Evolutionary conservation across 179 eudicot genomes (phyloP).

Genomic region (Drosera spatulata): DNA sequence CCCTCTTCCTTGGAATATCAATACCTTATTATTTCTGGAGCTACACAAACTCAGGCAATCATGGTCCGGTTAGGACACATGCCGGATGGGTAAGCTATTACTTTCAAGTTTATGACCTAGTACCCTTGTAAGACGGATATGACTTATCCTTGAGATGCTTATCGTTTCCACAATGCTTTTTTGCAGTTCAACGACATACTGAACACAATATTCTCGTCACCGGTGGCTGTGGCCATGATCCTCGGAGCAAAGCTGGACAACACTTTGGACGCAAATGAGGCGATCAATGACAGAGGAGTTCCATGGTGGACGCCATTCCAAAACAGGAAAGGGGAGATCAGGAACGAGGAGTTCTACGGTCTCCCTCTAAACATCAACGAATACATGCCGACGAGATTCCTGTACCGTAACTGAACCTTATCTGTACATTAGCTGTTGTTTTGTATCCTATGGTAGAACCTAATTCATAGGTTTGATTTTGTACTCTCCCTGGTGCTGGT

Average conservation of each 20-base stretch:
- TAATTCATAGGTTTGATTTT: too few relatives aligned
- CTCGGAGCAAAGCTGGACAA: slow-evolving; percentile 64
- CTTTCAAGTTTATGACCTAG: too few relatives aligned
- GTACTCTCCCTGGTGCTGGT: too few relatives aligned
- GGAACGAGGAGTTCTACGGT: slow-evolving; percentile 87
- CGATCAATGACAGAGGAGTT: slow-evolving; percentile 56
- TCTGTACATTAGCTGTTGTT: too few relatives aligned
- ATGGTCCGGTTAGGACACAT: slow-evolving; percentile 67
- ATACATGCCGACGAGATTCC: slow-evolving; percentile 68
- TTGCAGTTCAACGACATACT: slow-evolving; percentile 84
- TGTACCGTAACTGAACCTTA: slow-evolving; percentile 2
- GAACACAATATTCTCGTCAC: slow-evolving; percentile 76
- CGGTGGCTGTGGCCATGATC: slow-evolving; percentile 74
- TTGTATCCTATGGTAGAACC: too few relatives aligned
- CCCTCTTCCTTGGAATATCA: slow-evolving; percentile 89
- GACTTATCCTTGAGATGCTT: too few relatives aligned
- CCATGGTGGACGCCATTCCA: slow-evolving; percentile 92
- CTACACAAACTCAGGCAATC: slow-evolving; percentile 34
- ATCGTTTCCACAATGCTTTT: not conserved
- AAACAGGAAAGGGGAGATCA: slow-evolving; percentile 53
- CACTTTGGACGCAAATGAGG: slow-evolving; percentile 48
- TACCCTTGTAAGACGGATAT: too few relatives aligned
- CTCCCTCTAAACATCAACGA: slow-evolving; percentile 66
- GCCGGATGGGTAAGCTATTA: slow-evolving; percentile 76
- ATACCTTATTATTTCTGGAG: slow-evolving; percentile 79